Evolutionary conservation across 495 filamentous ascomycete species (phyloP).

Genomic region (Glarea lozoyensis): DNA sequence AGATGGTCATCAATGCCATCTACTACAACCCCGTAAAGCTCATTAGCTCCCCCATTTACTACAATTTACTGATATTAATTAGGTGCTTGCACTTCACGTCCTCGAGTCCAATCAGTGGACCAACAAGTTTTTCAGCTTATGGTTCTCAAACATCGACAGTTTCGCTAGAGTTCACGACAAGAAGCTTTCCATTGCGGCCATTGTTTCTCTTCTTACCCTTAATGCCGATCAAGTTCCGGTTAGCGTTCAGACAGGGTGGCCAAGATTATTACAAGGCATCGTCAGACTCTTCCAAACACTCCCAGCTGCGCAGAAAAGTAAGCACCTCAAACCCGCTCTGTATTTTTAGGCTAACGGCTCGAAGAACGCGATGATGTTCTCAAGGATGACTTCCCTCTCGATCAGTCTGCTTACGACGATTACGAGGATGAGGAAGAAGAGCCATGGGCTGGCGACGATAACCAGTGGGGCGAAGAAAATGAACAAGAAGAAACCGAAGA

Average conservation of each 20-base stretch:
- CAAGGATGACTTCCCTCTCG: slow-evolving; percentile 76
- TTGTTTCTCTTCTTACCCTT: slow-evolving; percentile 72
- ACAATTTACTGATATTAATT: neutral
- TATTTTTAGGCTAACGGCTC: neutral
- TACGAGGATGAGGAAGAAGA: slow-evolving; percentile 67
- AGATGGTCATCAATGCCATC: slow-evolving; percentile 97
- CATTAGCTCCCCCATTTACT: neutral
- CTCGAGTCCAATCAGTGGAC: slow-evolving; percentile 90
- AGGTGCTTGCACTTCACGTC: slow-evolving; percentile 63
- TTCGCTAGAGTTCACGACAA: slow-evolving; percentile 96
- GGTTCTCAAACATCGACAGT: slow-evolving; percentile 93
- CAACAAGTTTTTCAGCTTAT: slow-evolving; percentile 98
- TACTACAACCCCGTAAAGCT: slow-evolving; percentile 76
- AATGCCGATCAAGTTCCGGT: slow-evolving; percentile 67
- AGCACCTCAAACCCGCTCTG: slow-evolving; percentile 19
- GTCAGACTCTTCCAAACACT: slow-evolving; percentile 86
- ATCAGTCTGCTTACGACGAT: slow-evolving; percentile 60
- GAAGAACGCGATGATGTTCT: slow-evolving; percentile 84
- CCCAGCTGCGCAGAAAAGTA: slow-evolving; percentile 77
- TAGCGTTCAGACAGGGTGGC: slow-evolving; percentile 93
- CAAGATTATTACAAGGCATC: slow-evolving; percentile 84
- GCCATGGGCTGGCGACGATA: slow-evolving; percentile 54
- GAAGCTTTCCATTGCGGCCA: slow-evolving; percentile 92
- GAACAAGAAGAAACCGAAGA: slow-evolving; percentile 49
- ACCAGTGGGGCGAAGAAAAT: slow-evolving; percentile 64